Percentiles rank a stretch among this genome's conserved stretches.
phyloP scores from a whole-genome alignment of 768 basidiomycete genomes.

The Amanita molliuscula region DNA sequence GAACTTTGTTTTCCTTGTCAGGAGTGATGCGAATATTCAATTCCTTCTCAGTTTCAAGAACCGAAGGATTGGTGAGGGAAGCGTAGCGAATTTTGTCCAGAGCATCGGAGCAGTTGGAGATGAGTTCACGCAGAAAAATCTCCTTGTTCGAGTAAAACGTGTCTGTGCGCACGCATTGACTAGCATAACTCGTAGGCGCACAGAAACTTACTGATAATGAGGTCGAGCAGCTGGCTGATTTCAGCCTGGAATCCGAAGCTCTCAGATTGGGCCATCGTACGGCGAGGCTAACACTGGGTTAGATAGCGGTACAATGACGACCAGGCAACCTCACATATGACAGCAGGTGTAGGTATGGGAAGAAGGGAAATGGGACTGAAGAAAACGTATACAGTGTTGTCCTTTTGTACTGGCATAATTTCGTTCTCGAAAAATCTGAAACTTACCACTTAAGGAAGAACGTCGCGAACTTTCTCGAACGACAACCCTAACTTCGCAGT shows the following conservation, averaged over 20 bases:
- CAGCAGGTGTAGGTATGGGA: conserved; percentile 10
- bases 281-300: conserved; percentile 6
- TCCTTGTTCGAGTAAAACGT: conserved; percentile 99
- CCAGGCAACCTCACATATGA: neutral
- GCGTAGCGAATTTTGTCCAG: conserved; percentile 98
- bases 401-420: conserved; percentile 30
- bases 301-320: conserved; percentile 8
- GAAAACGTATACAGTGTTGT: conserved; percentile 14
- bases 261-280: conserved; percentile 58
- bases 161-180: conserved; percentile 37
- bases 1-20: conserved; percentile 91
- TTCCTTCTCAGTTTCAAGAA: conserved; percentile 85
- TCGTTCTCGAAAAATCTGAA: conserved; percentile 41
- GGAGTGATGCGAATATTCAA: conserved; percentile 91
- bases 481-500: conserved; percentile 7
- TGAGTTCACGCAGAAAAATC: conserved; percentile 98
- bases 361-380: conserved; percentile 15
- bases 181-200: conserved; percentile 2
- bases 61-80: conserved; percentile 87
- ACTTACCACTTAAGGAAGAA: conserved; percentile 31
- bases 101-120: conserved; percentile 96
- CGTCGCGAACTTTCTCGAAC: conserved; percentile 34
- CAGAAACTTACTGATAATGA: conserved; percentile 83
- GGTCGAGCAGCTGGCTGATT: conserved; percentile 96
- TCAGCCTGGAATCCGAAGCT: conserved; percentile 98